These are phyloP conservation scores for Colletotrichum aenigma DNA, from an alignment of 2,329 filamentous ascomycete species.

Conservation along the genomic window DNA sequence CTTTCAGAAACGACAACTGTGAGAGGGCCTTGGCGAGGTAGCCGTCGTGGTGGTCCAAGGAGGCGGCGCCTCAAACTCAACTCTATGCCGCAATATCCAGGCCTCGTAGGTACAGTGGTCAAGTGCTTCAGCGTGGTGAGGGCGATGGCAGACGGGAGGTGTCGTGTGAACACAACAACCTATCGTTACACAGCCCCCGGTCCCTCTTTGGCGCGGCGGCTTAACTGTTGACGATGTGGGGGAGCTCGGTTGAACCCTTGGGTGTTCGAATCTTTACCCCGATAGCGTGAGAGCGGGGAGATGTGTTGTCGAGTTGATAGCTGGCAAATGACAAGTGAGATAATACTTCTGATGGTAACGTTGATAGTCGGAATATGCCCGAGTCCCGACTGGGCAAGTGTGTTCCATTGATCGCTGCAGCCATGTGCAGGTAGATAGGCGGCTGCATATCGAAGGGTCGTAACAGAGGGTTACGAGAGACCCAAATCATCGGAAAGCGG, in stretches of 20 bases:
- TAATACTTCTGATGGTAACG: neutral
- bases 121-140: neutral
- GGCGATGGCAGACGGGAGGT: neutral
- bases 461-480: neutral
- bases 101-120: constrained; percentile 10
- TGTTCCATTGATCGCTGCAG: neutral
- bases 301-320: neutral
- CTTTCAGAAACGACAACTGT: neutral
- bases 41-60: neutral
- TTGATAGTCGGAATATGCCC: constrained; percentile 17
- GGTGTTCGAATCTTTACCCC: neutral
- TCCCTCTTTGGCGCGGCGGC: neutral
- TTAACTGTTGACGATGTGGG: neutral
- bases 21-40: neutral
- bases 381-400: neutral
- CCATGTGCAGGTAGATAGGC: neutral
- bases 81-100: neutral
- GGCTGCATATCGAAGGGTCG: neutral
- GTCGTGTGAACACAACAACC: neutral
- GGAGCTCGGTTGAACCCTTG: neutral
- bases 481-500: neutral
- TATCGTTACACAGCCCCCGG: constrained; percentile 10
- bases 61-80: neutral
- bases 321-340: neutral
- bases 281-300: constrained; percentile 11